Conservation (phyloP, 257 asterid genomes). For the Nicotiana sylvestris region DNA sequence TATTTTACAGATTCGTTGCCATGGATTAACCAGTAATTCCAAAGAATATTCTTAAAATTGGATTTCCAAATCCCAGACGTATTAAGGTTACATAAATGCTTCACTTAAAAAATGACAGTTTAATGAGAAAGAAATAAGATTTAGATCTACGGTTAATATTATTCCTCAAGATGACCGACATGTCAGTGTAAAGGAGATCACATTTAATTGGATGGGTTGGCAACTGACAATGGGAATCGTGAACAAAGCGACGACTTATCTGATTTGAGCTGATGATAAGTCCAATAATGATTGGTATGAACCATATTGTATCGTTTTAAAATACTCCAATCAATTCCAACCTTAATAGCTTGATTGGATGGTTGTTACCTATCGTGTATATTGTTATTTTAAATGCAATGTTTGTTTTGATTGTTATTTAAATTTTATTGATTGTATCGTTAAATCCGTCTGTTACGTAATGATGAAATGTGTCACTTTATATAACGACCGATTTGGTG, state of each 20-base stretch:
- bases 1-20: neutral
- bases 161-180: neutral
- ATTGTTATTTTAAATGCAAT: too few relatives aligned
- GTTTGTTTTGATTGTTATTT: too few relatives aligned
- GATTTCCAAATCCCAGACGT: neutral
- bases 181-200: neutral
- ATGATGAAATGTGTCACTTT: too few relatives aligned
- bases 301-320: neutral
- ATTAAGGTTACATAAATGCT: neutral
- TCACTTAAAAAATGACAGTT: neutral
- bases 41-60: constrained; percentile 3
- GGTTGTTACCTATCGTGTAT: too few relatives aligned
- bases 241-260: neutral
- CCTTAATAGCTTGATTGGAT: neutral
- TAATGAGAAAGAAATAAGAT: neutral
- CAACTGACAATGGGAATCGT: neutral
- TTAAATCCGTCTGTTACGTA: too few relatives aligned
- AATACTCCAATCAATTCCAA: neutral
- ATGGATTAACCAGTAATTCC: neutral
- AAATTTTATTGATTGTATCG: too few relatives aligned
- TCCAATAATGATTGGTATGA: neutral
- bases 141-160: neutral
- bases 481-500: too few relatives aligned
- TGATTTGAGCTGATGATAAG: neutral
- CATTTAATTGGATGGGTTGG: neutral